Evolutionary conservation across 192 early-diverging fungal genomes (phyloP), one percentile per base, ranked within the genome.

Genomic region (Pilobolus umbonatus): DNA sequence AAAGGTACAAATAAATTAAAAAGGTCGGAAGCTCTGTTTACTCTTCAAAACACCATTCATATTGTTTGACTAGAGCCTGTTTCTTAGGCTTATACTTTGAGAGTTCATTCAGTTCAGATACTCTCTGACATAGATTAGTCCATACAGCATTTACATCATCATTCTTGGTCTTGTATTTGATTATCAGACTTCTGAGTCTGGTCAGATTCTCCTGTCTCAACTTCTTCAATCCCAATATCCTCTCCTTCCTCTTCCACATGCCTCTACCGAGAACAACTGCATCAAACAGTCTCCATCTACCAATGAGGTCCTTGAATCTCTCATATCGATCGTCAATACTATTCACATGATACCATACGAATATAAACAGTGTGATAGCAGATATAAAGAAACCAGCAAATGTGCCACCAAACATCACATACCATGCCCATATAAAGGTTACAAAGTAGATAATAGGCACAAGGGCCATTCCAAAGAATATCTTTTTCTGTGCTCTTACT

Each of bases 401-500:
- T 4, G 72, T 48, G 0, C 60, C 65, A 28, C 57, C 64, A 44
- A 71, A 74, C 11, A 70, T 30, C 10, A 25, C 25, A 14, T 50
- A 40, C 75, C 75, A 77, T 15, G 64, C 55, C 55, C 50, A 52
- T n/a, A 77, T 64, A 46, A 77, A 77, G 1, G 70, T 34, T 3
- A 32, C 12, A 5, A 64, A 25, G 38, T 77, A 77, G 19, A 73
- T 64, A 1, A 74, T 25, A 3, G 66, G 57, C 3, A 74, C 53
- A 15, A 73, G 44, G 5, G 38, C 28, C 17, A 74, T 31, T 0
- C 75, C 75, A 35, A 71, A 66, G 14, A 74, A 62, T 17, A 77
- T 77, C 49, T 77, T 77, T 55, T 74, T 70, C 42, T 77, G 75
- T 22, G 75, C 75, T 28, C 64, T 68, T 0, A 64, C 68, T 51